A percentile compares a stretch with the other conserved stretches of the same genome.
Conservation (phyloP, 345 rosid genomes). For the Tarenaya hassleriana region DNA sequence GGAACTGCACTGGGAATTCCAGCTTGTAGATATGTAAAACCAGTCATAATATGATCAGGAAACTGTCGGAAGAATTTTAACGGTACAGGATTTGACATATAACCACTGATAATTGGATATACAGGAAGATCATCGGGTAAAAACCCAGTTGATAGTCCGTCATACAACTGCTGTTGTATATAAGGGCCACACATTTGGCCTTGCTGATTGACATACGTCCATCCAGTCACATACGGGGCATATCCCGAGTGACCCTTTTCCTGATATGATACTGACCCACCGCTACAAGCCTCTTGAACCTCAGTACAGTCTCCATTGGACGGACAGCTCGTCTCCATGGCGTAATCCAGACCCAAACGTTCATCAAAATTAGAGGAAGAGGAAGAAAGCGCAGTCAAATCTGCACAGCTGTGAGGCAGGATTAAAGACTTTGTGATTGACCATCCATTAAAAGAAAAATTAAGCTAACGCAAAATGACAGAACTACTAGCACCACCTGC, state of each 20-base stretch:
- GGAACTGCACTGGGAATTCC: conserved; percentile 26
- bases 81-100: conserved; percentile 57
- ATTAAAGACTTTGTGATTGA: conserved; percentile 8
- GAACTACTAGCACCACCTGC: conserved; percentile 28
- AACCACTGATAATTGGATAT: conserved; percentile 64
- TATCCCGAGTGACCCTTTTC: conserved; percentile 37
- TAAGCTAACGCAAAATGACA: not conserved
- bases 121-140: conserved; percentile 83
- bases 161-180: conserved; percentile 69
- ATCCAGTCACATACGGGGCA: conserved; percentile 51
- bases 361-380: conserved; percentile 37
- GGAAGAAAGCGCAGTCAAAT: conserved; percentile 23
- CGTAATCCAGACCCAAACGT: conserved; percentile 29
- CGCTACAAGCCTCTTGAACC: conserved; percentile 35
- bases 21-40: conserved; percentile 53
- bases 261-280: conserved; percentile 33
- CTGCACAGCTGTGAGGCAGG: conserved; percentile 31
- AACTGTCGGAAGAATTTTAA: conserved; percentile 78
- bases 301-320: conserved; percentile 54
- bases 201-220: conserved; percentile 83
- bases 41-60: conserved; percentile 80
- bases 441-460: not conserved
- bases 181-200: conserved; percentile 96
- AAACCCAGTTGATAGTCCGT: conserved; percentile 76
- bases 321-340: conserved; percentile 47